Conservation (phyloP, 495 filamentous ascomycete genomes). For the Tetracladium setigerum region DNA sequence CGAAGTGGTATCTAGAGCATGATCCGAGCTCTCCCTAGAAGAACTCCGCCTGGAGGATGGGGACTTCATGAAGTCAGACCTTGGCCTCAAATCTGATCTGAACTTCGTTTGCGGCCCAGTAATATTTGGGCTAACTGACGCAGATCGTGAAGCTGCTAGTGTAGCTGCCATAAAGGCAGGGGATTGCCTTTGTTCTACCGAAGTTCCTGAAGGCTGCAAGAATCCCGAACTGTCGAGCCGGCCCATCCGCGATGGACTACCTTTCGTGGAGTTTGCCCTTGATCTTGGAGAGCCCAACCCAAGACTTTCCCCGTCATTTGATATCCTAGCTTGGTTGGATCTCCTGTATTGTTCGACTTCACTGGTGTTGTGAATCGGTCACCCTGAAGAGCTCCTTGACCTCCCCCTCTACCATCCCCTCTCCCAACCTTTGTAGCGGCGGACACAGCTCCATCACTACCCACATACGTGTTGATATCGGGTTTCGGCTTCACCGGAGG, state of each 20-base stretch:
- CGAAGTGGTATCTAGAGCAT: conserved; percentile 43
- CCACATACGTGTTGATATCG: conserved; percentile 7
- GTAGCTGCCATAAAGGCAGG: conserved; percentile 49
- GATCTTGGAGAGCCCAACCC: not conserved
- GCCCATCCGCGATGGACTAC: too few relatives aligned
- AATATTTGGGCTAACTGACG: conserved; percentile 30
- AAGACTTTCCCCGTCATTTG: conserved; percentile 12
- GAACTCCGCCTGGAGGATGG: conserved; percentile 16
- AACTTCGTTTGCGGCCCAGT: conserved; percentile 13
- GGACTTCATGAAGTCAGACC: conserved; percentile 6
- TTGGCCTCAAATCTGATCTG: not conserved
- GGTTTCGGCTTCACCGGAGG: conserved; percentile 21
- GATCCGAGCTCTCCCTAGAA: conserved; percentile 20
- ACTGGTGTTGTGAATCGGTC: not conserved
- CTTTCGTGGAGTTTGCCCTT: conserved; percentile 8
- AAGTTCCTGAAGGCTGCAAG: conserved; percentile 5
- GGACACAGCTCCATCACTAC: conserved; percentile 15
- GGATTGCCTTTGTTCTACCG: conserved; percentile 26
- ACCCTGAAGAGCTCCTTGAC: not conserved
- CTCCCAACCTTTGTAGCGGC: conserved; percentile 13
- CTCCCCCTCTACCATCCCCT: not conserved
- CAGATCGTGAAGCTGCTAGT: conserved; percentile 45
- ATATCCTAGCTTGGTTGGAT: not conserved
- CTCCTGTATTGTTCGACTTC: not conserved
- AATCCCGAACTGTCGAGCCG: conserved; percentile 4